phyloP scores from a whole-genome alignment of 1,284 basidiomycete species.

The Leccinum fallax region DNA sequence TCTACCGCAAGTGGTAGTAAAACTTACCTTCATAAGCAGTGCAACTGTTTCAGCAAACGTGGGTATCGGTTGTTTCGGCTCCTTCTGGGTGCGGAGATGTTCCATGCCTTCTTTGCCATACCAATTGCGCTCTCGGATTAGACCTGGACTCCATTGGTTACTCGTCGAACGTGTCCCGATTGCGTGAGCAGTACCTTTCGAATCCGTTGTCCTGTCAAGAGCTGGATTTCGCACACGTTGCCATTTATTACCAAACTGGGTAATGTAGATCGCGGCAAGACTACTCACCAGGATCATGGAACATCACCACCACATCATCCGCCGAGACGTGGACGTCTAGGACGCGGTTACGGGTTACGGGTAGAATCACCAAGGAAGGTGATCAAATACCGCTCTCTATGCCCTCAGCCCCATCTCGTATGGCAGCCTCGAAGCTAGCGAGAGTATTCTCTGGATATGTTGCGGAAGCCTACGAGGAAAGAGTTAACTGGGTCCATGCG shows the following conservation, averaged over 20 bases:
- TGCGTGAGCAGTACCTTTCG: conserved; percentile 48
- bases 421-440: conserved; percentile 90
- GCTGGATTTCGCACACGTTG: conserved; percentile 43
- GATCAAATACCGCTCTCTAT: conserved; percentile 86
- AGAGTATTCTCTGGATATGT: conserved; percentile 91
- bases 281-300: conserved; percentile 84
- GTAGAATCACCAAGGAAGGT: conserved; percentile 35
- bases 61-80: conserved; percentile 85
- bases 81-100: conserved; percentile 79
- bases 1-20: conserved; percentile 3
- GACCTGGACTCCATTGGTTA: conserved; percentile 44
- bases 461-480: conserved; percentile 69
- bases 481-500: conserved; percentile 16
- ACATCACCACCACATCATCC: conserved; percentile 92
- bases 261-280: conserved; percentile 25
- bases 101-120: conserved; percentile 78
- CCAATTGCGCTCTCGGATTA: conserved; percentile 73
- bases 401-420: conserved; percentile 91
- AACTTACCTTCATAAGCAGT: conserved; percentile 74
- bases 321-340: conserved; percentile 95
- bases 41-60: conserved; percentile 83
- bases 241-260: conserved; percentile 20
- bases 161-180: conserved; percentile 22
- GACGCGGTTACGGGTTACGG: conserved; percentile 50
- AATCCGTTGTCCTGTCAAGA: conserved; percentile 69